These are phyloP conservation scores for Ascochyta koolunga DNA, from an alignment of 2,329 filamentous ascomycete species.

Conservation along the genomic window DNA sequence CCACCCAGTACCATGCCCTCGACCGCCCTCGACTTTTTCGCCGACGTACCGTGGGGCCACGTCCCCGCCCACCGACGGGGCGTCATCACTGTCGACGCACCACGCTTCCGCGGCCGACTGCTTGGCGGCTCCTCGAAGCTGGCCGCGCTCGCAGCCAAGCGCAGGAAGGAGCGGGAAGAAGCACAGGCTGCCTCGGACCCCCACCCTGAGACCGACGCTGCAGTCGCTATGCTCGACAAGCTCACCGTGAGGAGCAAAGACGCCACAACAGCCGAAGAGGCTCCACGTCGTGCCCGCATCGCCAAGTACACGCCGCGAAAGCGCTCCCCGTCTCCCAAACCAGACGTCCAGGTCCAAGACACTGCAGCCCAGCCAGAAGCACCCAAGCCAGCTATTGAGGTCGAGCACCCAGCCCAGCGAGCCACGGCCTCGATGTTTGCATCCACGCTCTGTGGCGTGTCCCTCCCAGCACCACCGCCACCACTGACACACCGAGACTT, in stretches of 20 bases:
- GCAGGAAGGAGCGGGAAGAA: constrained; percentile 80
- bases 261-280: not conserved
- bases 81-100: constrained; percentile 65
- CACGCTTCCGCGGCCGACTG: constrained; percentile 68
- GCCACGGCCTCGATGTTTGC: constrained; percentile 60
- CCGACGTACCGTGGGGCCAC: constrained; percentile 83
- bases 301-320: constrained; percentile 38
- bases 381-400: constrained; percentile 25
- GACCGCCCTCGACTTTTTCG: constrained; percentile 68
- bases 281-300: constrained; percentile 15
- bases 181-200: constrained; percentile 49
- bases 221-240: constrained; percentile 53
- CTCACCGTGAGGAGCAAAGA: constrained; percentile 43
- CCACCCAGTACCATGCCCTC: constrained; percentile 32
- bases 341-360: constrained; percentile 22
- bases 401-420: constrained; percentile 47
- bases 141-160: constrained; percentile 83
- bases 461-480: constrained; percentile 2
- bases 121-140: constrained; percentile 87
- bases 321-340: constrained; percentile 36
- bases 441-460: constrained; percentile 53
- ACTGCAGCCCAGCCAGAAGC: constrained; percentile 19
- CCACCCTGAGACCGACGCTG: constrained; percentile 36
- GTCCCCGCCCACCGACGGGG: constrained; percentile 70
- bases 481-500: constrained; percentile 21